Evolutionary conservation across 257 asterid species (phyloP), one percentile per base, ranked within the genome.

Genomic region (Coffea canephora): DNA sequence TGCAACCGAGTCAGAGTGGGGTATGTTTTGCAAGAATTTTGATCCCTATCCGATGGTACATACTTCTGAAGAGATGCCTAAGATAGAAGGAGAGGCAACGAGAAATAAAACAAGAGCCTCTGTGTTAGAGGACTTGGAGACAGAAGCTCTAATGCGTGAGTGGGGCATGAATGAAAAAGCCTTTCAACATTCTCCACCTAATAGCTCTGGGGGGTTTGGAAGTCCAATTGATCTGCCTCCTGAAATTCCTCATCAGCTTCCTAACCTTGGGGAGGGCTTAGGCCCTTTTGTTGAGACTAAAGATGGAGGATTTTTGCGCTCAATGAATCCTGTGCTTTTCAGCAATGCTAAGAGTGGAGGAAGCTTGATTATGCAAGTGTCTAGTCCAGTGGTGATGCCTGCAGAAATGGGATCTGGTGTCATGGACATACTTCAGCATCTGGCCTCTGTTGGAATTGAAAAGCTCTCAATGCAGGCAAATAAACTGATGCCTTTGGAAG

Each of bases 381-480:
- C 98, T 59, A 88, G 83, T 82, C 94, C 98, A 11, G 97, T 95
- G 80, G 99, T 95, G 78, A 91, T 93, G 87, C 99, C 99, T 68
- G 97, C 99, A 4, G 97, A 92, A 81, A 90, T 95, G 97, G 99
- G 98, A 67, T 89, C 97, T 46, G 91, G 93, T 62, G 92, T 92
- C 41, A 91, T 89, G 95, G 96, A 88, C 87, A 86, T 95, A 82
- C 89, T 95, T 78, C 94, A 91, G 82, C 91, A 92, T 76, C 84
- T 93, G 79, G 97, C 97, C 39, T 91, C 99, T 81, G 88, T 91
- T 76, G 98, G 98, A 76, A 92, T 93, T 48, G 97, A 93, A 86
- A 95, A 93, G 88, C 94, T 95, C 31, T 95, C 98, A 0, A 88
- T 91, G 97, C 99, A 95, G 84, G 99, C 99, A 73, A 91, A 87